Conservation (phyloP, 345 rosid species). For the Eutrema yunnanense region DNA sequence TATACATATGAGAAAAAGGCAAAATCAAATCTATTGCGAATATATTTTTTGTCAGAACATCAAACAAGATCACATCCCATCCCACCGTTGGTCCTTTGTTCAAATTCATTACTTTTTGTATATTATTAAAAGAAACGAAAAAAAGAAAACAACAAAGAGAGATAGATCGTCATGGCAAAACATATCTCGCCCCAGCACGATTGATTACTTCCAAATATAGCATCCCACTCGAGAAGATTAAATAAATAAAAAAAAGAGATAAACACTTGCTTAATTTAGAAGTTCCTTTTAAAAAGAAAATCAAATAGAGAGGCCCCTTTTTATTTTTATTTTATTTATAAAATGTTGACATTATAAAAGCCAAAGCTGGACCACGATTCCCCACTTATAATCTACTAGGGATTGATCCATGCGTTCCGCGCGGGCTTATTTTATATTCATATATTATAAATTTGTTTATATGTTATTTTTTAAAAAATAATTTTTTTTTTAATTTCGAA, state of each 20-base stretch:
- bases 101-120: not conserved
- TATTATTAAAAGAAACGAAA: not conserved
- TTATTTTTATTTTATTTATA: not conserved
- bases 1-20: not conserved
- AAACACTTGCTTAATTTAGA: conserved; percentile 29
- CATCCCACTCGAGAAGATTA: conserved; percentile 21
- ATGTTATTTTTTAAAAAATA: too few relatives aligned
- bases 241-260: not conserved
- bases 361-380: conserved; percentile 31
- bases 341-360: conserved; percentile 30
- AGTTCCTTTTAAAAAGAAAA: conserved; percentile 1
- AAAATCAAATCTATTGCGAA: conserved; percentile 14
- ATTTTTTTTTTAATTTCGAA: too few relatives aligned
- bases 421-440: too few relatives aligned
- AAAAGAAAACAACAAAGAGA: not conserved
- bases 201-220: conserved; percentile 26
- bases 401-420: too few relatives aligned
- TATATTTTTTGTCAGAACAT: conserved; percentile 5
- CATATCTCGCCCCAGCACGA: conserved; percentile 17
- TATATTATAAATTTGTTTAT: too few relatives aligned
- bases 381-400: conserved; percentile 21
- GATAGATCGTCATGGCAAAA: conserved; percentile 22
- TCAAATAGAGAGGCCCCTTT: conserved; percentile 2
- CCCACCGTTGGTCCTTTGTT: conserved; percentile 4
- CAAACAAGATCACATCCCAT: conserved; percentile 12